These are phyloP conservation scores for Lasiosphaeria miniovina DNA, from an alignment of 495 filamentous ascomycete species.

Conservation along the genomic window DNA sequence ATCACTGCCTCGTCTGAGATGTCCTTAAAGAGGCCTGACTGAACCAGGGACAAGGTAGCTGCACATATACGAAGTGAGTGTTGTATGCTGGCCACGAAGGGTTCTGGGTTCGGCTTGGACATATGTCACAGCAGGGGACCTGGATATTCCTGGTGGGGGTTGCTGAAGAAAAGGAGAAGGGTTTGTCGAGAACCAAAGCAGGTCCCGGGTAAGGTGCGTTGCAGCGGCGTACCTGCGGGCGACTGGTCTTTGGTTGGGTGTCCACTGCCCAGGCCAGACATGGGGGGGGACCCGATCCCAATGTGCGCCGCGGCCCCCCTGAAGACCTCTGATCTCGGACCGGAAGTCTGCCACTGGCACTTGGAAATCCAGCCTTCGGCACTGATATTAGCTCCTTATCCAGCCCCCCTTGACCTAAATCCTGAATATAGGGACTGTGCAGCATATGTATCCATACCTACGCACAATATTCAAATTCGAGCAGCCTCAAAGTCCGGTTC, in stretches of 20 bases:
- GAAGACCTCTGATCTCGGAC: not conserved
- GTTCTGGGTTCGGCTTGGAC: not conserved
- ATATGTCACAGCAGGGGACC: not conserved
- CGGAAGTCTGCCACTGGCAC: slow-evolving; percentile 16
- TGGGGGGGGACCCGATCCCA: slow-evolving; percentile 1
- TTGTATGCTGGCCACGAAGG: not conserved
- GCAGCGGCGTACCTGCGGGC: not conserved
- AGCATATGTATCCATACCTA: too few species aligned
- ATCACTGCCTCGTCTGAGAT: too few species aligned
- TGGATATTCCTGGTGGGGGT: not conserved
- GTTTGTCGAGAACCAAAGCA: slow-evolving; percentile 6
- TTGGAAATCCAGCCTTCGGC: not conserved
- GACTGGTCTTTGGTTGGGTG: not conserved
- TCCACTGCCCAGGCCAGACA: not conserved
- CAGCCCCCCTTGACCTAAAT: not conserved
- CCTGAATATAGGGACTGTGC: too few species aligned
- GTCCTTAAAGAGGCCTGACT: too few species aligned
- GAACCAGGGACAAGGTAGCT: too few species aligned
- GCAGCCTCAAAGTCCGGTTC: too few species aligned
- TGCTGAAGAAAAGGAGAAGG: slow-evolving; percentile 3
- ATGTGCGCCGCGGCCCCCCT: slow-evolving; percentile 8
- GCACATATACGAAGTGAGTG: too few species aligned
- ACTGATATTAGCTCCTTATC: not conserved
- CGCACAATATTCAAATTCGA: too few species aligned
- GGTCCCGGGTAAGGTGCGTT: slow-evolving; percentile 1